A percentile compares a stretch with the other conserved stretches of the same genome.
Evolutionary conservation across 495 filamentous ascomycete species (phyloP).

Genomic region (Annulohypoxylon bovei): DNA sequence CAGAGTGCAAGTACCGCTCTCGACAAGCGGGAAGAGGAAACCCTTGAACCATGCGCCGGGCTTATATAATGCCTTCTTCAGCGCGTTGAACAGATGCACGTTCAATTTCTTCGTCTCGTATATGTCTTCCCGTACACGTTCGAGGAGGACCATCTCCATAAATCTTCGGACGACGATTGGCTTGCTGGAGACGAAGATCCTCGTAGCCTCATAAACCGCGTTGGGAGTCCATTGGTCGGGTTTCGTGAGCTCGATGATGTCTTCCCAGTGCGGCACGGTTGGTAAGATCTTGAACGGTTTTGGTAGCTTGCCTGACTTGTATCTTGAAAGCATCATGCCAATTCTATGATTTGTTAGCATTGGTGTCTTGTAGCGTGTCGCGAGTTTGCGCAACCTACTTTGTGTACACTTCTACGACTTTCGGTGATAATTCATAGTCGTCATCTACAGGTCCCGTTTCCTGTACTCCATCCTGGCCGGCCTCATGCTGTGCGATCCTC

Average conservation of each 20-base stretch:
- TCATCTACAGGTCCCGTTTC: constrained; percentile 65
- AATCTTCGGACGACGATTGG: constrained; percentile 80
- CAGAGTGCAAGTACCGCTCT: constrained; percentile 69
- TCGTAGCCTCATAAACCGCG: constrained; percentile 84
- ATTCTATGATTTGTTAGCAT: constrained; percentile 63
- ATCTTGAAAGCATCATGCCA: constrained; percentile 86
- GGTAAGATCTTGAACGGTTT: constrained; percentile 98
- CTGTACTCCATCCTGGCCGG: constrained; percentile 60
- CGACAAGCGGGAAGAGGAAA: constrained; percentile 88
- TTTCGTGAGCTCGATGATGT: constrained; percentile 81
- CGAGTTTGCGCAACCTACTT: constrained; percentile 64
- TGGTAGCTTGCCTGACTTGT: constrained; percentile 93
- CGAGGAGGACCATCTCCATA: constrained; percentile 81
- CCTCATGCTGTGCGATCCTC: constrained; percentile 94
- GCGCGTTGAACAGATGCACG: constrained; percentile 89
- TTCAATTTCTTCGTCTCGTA: constrained; percentile 82
- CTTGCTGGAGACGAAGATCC: constrained; percentile 86
- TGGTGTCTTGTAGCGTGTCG: background rate
- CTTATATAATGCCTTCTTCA: constrained; percentile 95
- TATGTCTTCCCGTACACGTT: constrained; percentile 86
- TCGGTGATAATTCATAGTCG: constrained; percentile 85
- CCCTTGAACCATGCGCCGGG: constrained; percentile 98
- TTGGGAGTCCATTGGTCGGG: constrained; percentile 91
- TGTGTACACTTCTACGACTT: constrained; percentile 91
- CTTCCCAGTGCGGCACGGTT: constrained; percentile 88